Percentiles rank a stretch among this genome's conserved stretches.
phyloP scores from a whole-genome alignment of 1,284 basidiomycete species.

The Anthracocystis panici-leucophaei region DNA sequence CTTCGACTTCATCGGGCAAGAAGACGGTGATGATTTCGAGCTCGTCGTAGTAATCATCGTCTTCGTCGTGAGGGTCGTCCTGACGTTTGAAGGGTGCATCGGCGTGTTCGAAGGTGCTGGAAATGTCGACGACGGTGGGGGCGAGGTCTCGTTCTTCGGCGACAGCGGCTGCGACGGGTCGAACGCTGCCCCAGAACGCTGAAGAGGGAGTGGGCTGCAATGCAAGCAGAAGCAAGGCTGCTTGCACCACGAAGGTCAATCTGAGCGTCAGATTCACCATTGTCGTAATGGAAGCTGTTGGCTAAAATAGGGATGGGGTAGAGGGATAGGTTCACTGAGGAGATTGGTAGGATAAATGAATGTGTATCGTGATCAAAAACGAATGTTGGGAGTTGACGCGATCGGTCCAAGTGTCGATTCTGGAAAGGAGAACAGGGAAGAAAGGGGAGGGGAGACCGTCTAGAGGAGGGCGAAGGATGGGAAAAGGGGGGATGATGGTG shows the following conservation, averaged over 20 bases:
- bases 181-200: slow-evolving; percentile 23
- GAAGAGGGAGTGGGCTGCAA: slow-evolving; percentile 28
- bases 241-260: slow-evolving; percentile 40
- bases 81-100: slow-evolving; percentile 9
- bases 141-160: slow-evolving; percentile 6
- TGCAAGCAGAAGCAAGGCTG: slow-evolving; percentile 30
- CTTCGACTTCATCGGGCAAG: slow-evolving; percentile 22
- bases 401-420: slow-evolving; percentile 4
- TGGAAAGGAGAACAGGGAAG: slow-evolving; percentile 1
- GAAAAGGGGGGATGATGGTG: slow-evolving; percentile 7
- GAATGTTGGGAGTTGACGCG: slow-evolving; percentile 12
- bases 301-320: too few species aligned
- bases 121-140: slow-evolving; percentile 1
- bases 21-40: slow-evolving; percentile 52
- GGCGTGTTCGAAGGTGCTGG: slow-evolving; percentile 24
- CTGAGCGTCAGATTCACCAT: slow-evolving; percentile 31
- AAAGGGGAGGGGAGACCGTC: neutral
- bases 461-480: neutral
- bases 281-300: neutral
- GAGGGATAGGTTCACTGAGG: too few species aligned
- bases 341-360: slow-evolving; percentile 7
- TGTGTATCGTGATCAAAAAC: slow-evolving; percentile 12
- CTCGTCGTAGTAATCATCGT: slow-evolving; percentile 41
- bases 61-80: slow-evolving; percentile 7
- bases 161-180: neutral